Evolutionary conservation across 148 eudicot genomes (phyloP), one percentile per base, ranked within the genome.

Genomic region (Chenopodium suecicum): DNA sequence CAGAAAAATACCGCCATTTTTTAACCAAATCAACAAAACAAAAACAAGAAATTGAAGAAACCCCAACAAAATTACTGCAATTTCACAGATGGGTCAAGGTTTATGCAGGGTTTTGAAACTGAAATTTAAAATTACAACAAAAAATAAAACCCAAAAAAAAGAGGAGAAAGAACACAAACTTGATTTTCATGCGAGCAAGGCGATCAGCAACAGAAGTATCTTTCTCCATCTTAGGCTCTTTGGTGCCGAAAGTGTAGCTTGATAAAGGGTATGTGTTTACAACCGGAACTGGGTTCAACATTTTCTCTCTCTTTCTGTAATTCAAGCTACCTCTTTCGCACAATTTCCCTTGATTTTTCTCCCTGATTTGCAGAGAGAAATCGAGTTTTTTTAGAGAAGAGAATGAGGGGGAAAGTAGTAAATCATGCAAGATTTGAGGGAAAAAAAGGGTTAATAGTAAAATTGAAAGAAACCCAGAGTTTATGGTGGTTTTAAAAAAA

Each of bases 191-290:
- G 48, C 92, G 91, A 71, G 91, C 91, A 72, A 91, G 90, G 58
- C 92, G 94, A 84, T 92, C 94, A 54, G 91, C 94, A 64, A 91
- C 94, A 29, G 94, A 90, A 64, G 91, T 86, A 69, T 91, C 92
- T 79, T 92, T 90, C 87, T 92, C 97, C 88, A 87, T 85, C 80
- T 92, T 92, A 54, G 92, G 89, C 65, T 87, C 94, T 79, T 92
- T 91, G 1, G 89, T 82, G 1, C 88, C 90, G 65, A 90, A 92
- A 6, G 89, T 85, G 88, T 91, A 91, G 90, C 89, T 87, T 7
- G 92, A 81, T 20, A 91, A 82, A 56, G 94, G 94, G 62, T 90
- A 91, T 41, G 86, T 82, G 74, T 90, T 90, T 54, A 91, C 92
- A 29, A 88, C 81, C 76, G 86, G 79, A 7, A 78, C 75, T n/a